A percentile compares a stretch with the other conserved stretches of the same genome.
phyloP scores from a whole-genome alignment of 139 green algal genomes.

The Chlorella sorokiniana region DNA sequence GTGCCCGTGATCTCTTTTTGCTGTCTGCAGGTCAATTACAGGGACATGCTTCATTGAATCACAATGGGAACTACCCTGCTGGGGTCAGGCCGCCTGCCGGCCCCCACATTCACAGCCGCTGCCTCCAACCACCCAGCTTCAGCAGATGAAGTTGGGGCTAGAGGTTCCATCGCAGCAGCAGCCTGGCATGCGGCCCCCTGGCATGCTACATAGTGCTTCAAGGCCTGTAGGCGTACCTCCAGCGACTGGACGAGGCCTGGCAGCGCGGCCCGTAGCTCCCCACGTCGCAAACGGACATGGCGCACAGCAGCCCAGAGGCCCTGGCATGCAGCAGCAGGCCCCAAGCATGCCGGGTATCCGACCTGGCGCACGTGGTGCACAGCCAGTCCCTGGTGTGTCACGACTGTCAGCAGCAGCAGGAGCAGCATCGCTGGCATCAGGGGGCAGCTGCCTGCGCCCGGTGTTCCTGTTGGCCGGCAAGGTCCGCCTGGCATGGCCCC shows the following conservation, averaged over 20 bases:
- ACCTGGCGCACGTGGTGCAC: constrained; percentile 1
- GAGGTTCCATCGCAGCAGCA: not conserved
- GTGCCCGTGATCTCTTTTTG: not conserved
- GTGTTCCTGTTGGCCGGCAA: too few relatives aligned
- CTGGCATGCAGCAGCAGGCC: not conserved
- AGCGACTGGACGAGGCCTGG: not conserved
- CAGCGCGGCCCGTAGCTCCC: not conserved
- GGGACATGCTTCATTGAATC: not conserved
- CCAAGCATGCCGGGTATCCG: not conserved
- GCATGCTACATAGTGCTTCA: not conserved
- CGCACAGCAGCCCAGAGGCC: not conserved
- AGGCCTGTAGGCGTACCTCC: not conserved
- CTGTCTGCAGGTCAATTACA: not conserved
- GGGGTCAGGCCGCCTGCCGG: not conserved
- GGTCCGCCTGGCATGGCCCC: constrained; percentile 5
- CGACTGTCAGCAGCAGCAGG: constrained; percentile 14
- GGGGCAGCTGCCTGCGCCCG: too few relatives aligned
- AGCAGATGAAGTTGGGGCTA: constrained; percentile 38
- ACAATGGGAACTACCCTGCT: not conserved
- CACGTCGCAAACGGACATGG: not conserved
- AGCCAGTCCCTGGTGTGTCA: too few relatives aligned
- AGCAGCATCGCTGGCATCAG: not conserved
- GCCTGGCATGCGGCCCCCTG: not conserved
- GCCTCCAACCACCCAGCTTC: constrained; percentile 16
- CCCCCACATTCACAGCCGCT: not conserved